Evolutionary conservation across 768 basidiomycete genomes (phyloP), one percentile per base, ranked within the genome.

Genomic region (Hypholoma sublateritium): DNA sequence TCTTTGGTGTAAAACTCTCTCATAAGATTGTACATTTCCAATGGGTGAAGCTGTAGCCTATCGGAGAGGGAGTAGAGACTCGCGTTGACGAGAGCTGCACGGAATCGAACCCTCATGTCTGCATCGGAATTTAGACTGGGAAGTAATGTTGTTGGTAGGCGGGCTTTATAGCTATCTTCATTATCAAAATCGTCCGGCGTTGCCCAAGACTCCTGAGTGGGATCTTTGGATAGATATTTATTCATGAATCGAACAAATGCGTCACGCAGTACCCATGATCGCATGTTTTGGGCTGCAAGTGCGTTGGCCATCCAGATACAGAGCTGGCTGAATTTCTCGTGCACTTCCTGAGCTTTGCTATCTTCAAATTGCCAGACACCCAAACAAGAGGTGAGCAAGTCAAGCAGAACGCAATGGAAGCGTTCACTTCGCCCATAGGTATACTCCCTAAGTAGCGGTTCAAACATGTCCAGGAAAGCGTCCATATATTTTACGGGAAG

Each of bases 21-120:
- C 52, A 91, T 76, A 4, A 69, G 63, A 2, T 70, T 56, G 61
- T 91, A 92, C 2, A 84, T 62, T 0, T 63, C 57, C 45, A 70
- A 62, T 5, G 76, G 69, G 24, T 72, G 62, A 14, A 61, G 54
- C 16, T 65, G 64, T 8, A 70, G 55, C n/a, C 64, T 63, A 45
- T 76, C 74, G 16, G 84, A 74, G 2, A 81, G 68, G 3, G 80
- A 74, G 62, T 91, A 86, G 22, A 91, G 67, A 7, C 76, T 76
- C 28, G 86, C 80, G 51, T 77, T 85, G n/a, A 81, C 70, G 13
- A 78, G 73, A 1, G 88, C 88, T 1, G 81, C 82, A 28, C 91
- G 86, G 66, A 94, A 89, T 14, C 96, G 85, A 45, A 97, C 89
- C 32, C 94, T 84, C 17, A 90, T 84, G 66, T 98, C 95, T 39